A percentile compares a stretch with the other conserved stretches of the same genome.
Evolutionary conservation across 2,329 filamentous ascomycete species (phyloP).

Genomic region (Xylariaceae sp.): DNA sequence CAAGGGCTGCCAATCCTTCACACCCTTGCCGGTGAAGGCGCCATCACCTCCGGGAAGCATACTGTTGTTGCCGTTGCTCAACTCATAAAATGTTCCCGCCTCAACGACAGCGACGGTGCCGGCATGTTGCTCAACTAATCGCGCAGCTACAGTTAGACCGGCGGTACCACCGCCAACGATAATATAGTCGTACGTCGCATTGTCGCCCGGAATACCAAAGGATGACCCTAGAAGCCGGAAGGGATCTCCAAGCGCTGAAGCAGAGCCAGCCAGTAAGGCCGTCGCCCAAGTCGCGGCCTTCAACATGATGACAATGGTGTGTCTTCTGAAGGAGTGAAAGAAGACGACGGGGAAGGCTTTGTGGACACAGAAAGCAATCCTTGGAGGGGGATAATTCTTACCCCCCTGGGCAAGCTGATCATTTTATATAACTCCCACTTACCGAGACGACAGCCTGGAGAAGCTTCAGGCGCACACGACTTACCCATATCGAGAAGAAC

Average conservation of each 20-base stretch:
- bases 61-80: conserved; percentile 35
- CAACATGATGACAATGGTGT: conserved; percentile 10
- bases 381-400: neutral
- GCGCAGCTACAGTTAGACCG: conserved; percentile 45
- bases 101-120: conserved; percentile 49
- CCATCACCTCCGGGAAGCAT: conserved; percentile 36
- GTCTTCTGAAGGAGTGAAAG: conserved; percentile 15
- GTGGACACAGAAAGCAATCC: conserved; percentile 9
- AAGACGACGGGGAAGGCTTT: conserved; percentile 12
- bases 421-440: conserved; percentile 17
- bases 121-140: conserved; percentile 44
- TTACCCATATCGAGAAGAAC: conserved; percentile 2
- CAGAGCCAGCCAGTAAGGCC: conserved; percentile 20
- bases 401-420: conserved; percentile 4
- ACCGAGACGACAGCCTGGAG: neutral
- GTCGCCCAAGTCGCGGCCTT: conserved; percentile 18
- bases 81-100: conserved; percentile 47
- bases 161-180: conserved; percentile 51
- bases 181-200: conserved; percentile 35
- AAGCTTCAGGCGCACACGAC: neutral
- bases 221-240: conserved; percentile 28
- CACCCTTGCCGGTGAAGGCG: conserved; percentile 29
- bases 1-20: conserved; percentile 30
- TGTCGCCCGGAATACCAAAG: conserved; percentile 27
- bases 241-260: conserved; percentile 20